Base-by-base conservation (phyloP, 139 green algal species). In the Volvox reticuliferus region DNA sequence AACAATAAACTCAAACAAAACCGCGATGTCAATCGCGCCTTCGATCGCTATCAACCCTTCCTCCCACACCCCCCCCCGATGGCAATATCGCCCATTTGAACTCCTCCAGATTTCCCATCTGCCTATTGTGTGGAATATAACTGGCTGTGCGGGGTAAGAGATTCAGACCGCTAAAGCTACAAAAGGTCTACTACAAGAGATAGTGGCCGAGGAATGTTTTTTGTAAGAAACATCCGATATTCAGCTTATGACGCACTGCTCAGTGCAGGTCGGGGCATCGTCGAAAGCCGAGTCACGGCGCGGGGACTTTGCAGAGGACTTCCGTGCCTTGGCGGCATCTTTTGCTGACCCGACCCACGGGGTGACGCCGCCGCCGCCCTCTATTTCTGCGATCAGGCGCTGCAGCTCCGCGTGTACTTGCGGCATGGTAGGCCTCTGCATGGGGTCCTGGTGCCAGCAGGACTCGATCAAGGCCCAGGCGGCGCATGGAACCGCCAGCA, bases 401-500 rank as follows among this genome's bases (percentile, higher is more conserved):
- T 17, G 12, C 50, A 86, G 80, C 50, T 67, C 14, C 2, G 14
- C 50, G 50, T 50, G 28, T 18, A 73, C 80, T 20, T 37, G 50
- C 0, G 26, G n/a, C 80, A 86, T 86, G 80, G 28, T 33, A 18
- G 80, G 80, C 18, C 80, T 44, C 80, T 86, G 55, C 80, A 86
- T 61, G 21, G 80, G 80, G 50, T 86, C 80, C 28, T 73, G 55
- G 28, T 86, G 80, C 80, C 80, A 86, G n/a, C 80, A 86, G 28
- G 80, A 62, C 36, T 33, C 26, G 28, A 86, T 55, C 2, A 86
- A 44, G 36, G 26, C 24, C 80, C 80, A 86, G 28, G 80, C 50
- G 50, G 55, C 80, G 55, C 73, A 44, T 18, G 50, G 36, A 16
- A 86, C 22, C 9, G 55, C 50, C 55, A 12, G 50, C 17, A 37